phyloP scores from a whole-genome alignment of 345 rosid genomes.

The Citropsis articulata region DNA sequence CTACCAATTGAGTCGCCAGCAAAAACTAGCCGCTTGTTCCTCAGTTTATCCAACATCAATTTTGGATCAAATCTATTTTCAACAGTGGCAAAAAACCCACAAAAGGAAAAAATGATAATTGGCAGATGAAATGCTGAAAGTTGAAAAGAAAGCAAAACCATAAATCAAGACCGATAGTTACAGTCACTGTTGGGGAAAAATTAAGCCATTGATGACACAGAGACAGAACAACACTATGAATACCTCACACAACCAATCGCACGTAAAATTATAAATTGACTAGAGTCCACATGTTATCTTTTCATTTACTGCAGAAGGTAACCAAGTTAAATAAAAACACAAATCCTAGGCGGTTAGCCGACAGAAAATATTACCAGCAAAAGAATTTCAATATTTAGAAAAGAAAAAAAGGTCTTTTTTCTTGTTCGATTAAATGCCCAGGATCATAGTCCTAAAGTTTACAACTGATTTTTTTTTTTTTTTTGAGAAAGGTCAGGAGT shows the following conservation, averaged over 20 bases:
- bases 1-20: constrained; percentile 95
- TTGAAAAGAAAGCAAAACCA: not conserved
- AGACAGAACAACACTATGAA: not conserved
- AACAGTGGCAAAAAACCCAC: not conserved
- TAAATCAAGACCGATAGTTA: not conserved
- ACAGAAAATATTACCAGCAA: not conserved
- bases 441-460: not conserved
- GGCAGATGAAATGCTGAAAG: not conserved
- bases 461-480: too few relatives aligned
- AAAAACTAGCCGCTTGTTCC: constrained; percentile 78
- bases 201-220: not conserved
- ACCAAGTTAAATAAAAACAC: not conserved
- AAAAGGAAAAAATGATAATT: not conserved
- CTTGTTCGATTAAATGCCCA: constrained; percentile 12
- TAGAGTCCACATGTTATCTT: not conserved
- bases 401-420: not conserved
- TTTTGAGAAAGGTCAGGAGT: constrained; percentile 12
- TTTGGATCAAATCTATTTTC: constrained; percentile 66
- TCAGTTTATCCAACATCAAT: constrained; percentile 76
- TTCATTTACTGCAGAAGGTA: not conserved
- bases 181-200: not conserved
- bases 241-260: constrained; percentile 1
- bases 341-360: not conserved
- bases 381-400: not conserved
- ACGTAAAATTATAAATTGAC: not conserved